Base-by-base conservation (phyloP, 106 monocot species). In the Dendrobium huoshanense region DNA sequence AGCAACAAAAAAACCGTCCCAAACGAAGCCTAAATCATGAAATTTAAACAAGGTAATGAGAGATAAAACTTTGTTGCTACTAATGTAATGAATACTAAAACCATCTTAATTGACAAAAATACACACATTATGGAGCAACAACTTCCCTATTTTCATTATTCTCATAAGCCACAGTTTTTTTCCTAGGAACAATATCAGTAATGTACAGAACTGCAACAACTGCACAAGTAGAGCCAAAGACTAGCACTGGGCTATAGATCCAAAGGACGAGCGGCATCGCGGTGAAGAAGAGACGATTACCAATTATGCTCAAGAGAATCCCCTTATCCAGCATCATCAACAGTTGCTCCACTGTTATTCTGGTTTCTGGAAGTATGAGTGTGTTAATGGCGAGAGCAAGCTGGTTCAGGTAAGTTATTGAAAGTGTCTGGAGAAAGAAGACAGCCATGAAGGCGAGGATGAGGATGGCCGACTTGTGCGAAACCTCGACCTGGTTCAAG, bases 171-270 rank as follows among this genome's bases (percentile, higher is more conserved):
- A 9, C 77, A 45, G 15, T 17, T 29, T 67, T 67, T 20, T 11
- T 41, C 4, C 47, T 58, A 15, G 64, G 51, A 77, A 77, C 47
- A 64, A 82, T 9, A 77, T 82, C 82, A 65, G 48, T 65, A 7
- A 44, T 51, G 42, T 77, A 82, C 45, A 82, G 40, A 19, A 40
- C 77, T 5, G 47, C 82, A 2, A 82, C 56, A 7, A 77, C 15
- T 0, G 24, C 77, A 37, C 64, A 25, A 2, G 65, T 76, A 17
- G 64, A 45, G 9, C 31, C 82, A 49, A 82, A 67, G 19, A 82
- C 82, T 10, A 82, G 67, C 17, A 82, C 65, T 0, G 82, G 82
- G 15, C 67, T 77, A 47, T 65, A 82, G 61, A 82, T 76, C 82
- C 82, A 82, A 8, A 82, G 77, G 31, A 49, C 25, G 19, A 82